Percentiles rank a stretch among this genome's conserved stretches.
phyloP scores from a whole-genome alignment of 257 asterid genomes.

The Solanum chilense region DNA sequence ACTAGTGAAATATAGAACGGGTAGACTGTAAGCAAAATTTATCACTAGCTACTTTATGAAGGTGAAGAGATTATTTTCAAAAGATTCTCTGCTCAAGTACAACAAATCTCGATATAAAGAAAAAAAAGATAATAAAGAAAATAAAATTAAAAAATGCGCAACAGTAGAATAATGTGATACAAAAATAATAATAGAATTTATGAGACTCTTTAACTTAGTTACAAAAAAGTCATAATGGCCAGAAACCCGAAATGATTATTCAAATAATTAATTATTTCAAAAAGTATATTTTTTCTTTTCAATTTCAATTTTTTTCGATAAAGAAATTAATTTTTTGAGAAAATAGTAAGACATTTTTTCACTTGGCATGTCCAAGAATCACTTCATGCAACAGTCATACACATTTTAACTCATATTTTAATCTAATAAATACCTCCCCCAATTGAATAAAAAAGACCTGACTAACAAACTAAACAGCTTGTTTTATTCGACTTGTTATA shows the following conservation, averaged over 20 bases:
- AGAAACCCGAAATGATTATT: not conserved
- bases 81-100: not conserved
- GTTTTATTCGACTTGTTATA: not conserved
- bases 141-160: not conserved
- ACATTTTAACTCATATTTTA: not conserved
- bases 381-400: not conserved
- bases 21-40: accelerated
- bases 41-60: not conserved
- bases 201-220: not conserved
- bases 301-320: no score
- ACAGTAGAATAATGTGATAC: not conserved
- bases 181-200: not conserved
- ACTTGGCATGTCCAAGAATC: not conserved
- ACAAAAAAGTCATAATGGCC: not conserved
- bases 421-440: not conserved
- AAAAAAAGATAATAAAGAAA: no score
- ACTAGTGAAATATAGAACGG: no score
- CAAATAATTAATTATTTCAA: no score
- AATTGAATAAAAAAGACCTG: not conserved
- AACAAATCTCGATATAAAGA: accelerated
- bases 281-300: no score
- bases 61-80: no score
- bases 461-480: not conserved
- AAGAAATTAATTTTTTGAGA: no score
- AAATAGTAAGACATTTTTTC: not conserved